A percentile compares a stretch with the other conserved stretches of the same genome.
Conservation (phyloP, 768 basidiomycete genomes). For the Gymnopilus dilepis region DNA sequence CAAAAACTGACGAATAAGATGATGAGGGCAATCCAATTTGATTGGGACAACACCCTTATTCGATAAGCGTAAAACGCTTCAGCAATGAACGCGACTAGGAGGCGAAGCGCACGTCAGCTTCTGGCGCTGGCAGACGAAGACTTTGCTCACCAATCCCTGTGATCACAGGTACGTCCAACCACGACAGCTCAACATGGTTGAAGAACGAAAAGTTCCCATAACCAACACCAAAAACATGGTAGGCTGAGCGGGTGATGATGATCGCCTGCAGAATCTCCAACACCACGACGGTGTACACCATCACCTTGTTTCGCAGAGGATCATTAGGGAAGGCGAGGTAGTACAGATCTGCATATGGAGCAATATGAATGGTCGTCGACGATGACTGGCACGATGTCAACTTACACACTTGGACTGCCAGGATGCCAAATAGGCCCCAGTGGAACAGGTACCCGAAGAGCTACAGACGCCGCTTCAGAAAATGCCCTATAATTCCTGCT, state of each 20-base stretch:
- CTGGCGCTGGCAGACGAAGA: fast-evolving
- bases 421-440: slow-evolving; percentile 17
- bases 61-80: slow-evolving; percentile 15
- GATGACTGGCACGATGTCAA: neutral
- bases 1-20: neutral
- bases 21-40: slow-evolving; percentile 3
- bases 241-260: slow-evolving; percentile 9
- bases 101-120: neutral
- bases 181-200: slow-evolving; percentile 11
- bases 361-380: neutral
- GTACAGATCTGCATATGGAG: slow-evolving; percentile 10
- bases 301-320: slow-evolving; percentile 10
- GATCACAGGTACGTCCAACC: slow-evolving; percentile 12
- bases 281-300: slow-evolving; percentile 10
- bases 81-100: slow-evolving; percentile 13
- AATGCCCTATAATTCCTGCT: too few relatives aligned
- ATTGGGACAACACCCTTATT: slow-evolving; percentile 5
- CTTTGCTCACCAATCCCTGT: slow-evolving; percentile 9
- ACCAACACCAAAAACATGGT: slow-evolving; percentile 12
- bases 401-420: slow-evolving; percentile 18
- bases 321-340: slow-evolving; percentile 16
- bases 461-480: neutral
- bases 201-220: slow-evolving; percentile 12
- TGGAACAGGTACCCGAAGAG: slow-evolving; percentile 18
- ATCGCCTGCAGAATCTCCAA: slow-evolving; percentile 15